Conservation (phyloP, 495 filamentous ascomycete species). For the Apiosordaria backusii region DNA sequence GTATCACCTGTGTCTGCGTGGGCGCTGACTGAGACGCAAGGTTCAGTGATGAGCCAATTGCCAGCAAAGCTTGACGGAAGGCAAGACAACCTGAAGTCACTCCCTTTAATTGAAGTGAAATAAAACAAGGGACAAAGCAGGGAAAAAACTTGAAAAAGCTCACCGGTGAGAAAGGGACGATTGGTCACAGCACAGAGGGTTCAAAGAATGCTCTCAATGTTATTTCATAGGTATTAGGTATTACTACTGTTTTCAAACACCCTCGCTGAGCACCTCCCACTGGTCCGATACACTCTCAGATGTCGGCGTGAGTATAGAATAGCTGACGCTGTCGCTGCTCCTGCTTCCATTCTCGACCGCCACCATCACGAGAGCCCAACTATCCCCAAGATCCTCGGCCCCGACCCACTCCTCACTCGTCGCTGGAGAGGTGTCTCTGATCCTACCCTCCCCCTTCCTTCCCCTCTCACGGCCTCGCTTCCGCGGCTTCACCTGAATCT, state of each 20-base stretch:
- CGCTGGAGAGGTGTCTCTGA: background rate
- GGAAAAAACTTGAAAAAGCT: too few species aligned
- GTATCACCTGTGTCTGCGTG: too few species aligned
- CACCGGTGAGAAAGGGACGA: too few species aligned
- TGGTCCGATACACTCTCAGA: background rate
- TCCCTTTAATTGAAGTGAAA: too few species aligned
- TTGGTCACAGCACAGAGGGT: too few species aligned
- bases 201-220: too few species aligned
- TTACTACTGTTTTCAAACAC: background rate
- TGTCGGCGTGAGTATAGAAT: background rate
- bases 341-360: background rate
- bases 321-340: background rate
- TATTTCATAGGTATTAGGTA: background rate
- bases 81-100: too few species aligned
- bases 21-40: too few species aligned
- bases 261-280: background rate
- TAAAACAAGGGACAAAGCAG: too few species aligned
- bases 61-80: too few species aligned
- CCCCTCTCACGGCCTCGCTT: background rate
- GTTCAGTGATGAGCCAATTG: too few species aligned
- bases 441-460: background rate
- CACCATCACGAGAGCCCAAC: background rate
- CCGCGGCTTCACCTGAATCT: background rate
- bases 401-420: background rate
- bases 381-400: background rate